Percentiles rank a stretch among this genome's conserved stretches.
phyloP scores from a whole-genome alignment of 805 yeast species.

The Saccharomyces cerevisiae region DNA sequence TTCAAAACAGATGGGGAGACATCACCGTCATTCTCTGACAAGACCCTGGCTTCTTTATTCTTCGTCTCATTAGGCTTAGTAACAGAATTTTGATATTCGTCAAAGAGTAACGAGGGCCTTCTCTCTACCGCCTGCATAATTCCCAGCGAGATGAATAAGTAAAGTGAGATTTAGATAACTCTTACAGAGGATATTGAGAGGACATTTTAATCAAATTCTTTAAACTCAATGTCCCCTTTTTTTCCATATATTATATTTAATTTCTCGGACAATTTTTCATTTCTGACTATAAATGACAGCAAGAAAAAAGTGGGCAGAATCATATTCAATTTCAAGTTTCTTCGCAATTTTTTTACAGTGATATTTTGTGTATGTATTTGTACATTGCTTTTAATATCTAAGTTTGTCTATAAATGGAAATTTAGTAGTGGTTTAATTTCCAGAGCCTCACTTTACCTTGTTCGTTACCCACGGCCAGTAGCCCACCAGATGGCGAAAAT shows the following conservation, averaged over 20 bases:
- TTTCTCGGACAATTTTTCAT: background rate
- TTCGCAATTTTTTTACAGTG: background rate
- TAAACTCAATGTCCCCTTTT: background rate
- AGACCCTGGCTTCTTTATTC: background rate
- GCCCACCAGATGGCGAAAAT: conserved; percentile 73
- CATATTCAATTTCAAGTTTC: background rate
- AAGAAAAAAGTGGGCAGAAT: background rate
- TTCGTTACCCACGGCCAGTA: conserved; percentile 85
- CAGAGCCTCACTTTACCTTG: conserved; percentile 85
- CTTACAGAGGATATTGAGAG: background rate
- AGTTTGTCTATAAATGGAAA: conserved; percentile 1
- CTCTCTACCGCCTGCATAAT: conserved; percentile 5
- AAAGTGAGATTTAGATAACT: background rate
- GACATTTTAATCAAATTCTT: background rate
- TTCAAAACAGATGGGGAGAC: background rate
- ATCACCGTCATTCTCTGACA: background rate
- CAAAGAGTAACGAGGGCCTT: conserved; percentile 16
- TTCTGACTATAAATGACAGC: background rate
- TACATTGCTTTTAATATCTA: background rate
- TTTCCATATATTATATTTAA: background rate
- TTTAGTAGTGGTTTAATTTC: conserved; percentile 72
- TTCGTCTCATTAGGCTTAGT: background rate
- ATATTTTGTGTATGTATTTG: background rate
- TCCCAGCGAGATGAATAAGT: background rate
- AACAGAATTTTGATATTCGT: conserved; percentile 10